Evolutionary conservation across 208 protist genomes (phyloP).

Genomic region (Naegleria gruberi): DNA sequence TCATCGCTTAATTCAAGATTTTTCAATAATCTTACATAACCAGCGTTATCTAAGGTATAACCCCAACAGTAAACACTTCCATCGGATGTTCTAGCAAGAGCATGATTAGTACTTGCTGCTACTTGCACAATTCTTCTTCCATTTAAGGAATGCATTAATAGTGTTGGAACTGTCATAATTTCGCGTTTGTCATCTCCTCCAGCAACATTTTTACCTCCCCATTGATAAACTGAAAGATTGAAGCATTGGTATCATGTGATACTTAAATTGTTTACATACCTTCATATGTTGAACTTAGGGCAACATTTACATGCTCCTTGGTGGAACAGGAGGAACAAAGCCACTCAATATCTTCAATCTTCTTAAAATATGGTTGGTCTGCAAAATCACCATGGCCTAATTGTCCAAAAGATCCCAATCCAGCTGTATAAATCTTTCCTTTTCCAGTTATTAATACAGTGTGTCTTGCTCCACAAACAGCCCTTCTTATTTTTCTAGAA

Average conservation of each 20-base stretch:
- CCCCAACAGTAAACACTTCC: not conserved
- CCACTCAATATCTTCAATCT: slow-evolving; percentile 3
- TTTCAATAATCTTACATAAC: not conserved
- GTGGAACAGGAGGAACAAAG: no score
- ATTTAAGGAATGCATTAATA: not conserved
- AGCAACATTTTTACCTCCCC: not conserved
- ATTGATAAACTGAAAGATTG: not conserved
- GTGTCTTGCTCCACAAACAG: not conserved
- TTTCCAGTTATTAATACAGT: not conserved
- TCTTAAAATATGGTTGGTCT: not conserved
- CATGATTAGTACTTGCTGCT: not conserved
- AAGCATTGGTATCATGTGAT: no score
- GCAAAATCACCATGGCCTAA: not conserved
- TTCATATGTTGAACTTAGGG: not conserved
- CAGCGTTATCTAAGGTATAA: not conserved
- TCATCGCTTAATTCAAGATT: not conserved
- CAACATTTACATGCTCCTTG: not conserved
- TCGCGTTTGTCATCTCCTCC: not conserved
- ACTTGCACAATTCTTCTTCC: not conserved
- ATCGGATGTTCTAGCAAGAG: not conserved
- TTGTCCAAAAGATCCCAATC: not conserved
- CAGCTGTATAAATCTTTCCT: not conserved
- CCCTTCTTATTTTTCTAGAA: not conserved
- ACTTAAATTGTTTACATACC: not conserved
- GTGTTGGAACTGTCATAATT: not conserved